Evolutionary conservation across 2,329 filamentous ascomycete species (phyloP), one percentile per base, ranked within the genome.

Genomic region (Ophiostoma ips): DNA sequence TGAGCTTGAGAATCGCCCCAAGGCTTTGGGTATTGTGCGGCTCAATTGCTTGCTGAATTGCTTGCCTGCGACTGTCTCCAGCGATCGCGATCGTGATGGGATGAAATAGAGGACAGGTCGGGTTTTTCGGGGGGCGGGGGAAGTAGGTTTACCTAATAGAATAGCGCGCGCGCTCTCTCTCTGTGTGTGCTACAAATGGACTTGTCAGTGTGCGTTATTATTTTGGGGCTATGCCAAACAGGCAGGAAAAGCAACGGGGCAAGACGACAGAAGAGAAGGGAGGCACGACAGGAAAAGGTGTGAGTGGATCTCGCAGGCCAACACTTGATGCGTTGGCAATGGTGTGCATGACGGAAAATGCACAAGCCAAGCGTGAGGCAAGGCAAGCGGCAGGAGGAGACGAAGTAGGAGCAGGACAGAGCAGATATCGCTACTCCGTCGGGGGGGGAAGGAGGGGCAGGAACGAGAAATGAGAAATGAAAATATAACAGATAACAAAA

Each of bases 301-400:
- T 43, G 40, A n/a, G 40, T 43, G 40, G 40, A 24, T 30, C 40
- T 3, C n/a, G 15, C 40, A 16, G 40, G 40, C 34, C 46, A 48
- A 36, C 48, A 43, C 38, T 64, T 71, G 68, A 72, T 72, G 70
- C 67, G 70, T 64, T 72, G 70, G 70, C 72, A 75, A n/a, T n/a
- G n/a, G n/a, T n/a, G n/a, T 45, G 43, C 43, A 45, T 45, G 43
- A 74, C 71, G 71, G 71, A 69, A 72, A 69, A 71, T 75, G 73
- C 72, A 75, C 62, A 65, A 68, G 63, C 65, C 62, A 65, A 66
- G 66, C 53, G 62, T 40, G 51, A 41, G n/a, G n/a, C n/a, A n/a
- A n/a, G n/a, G 46, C 43, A 46, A 51, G 47, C 43, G 51, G 50
- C 47, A 50, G 33, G 8, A 13, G 7, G 2, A 21, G 21, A 33